These are phyloP conservation scores for Xylariales sp. DNA, from an alignment of 2,329 filamentous ascomycete genomes.

Conservation along the genomic window DNA sequence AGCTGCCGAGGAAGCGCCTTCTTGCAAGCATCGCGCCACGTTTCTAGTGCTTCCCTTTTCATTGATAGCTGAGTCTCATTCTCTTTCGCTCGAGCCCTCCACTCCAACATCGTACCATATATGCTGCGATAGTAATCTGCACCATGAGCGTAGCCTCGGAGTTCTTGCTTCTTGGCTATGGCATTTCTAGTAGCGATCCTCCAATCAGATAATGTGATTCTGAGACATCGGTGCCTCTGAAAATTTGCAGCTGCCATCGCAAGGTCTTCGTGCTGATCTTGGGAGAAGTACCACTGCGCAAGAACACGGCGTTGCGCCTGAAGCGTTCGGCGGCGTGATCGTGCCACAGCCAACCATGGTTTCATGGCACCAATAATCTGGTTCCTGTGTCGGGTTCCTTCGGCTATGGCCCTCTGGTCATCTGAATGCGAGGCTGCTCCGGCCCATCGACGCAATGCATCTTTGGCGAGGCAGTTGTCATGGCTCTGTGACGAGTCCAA, in stretches of 20 bases:
- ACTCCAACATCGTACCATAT: constrained; percentile 11
- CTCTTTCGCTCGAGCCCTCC: constrained; percentile 13
- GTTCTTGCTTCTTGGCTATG: neutral
- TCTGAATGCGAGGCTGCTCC: neutral
- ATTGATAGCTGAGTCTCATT: constrained; percentile 6
- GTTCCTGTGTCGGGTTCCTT: neutral
- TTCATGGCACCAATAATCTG: constrained; percentile 5
- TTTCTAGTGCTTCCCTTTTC: constrained; percentile 9
- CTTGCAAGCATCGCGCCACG: constrained; percentile 10
- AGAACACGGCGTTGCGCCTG: constrained; percentile 7
- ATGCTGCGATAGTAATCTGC: constrained; percentile 10
- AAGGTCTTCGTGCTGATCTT: constrained; percentile 7
- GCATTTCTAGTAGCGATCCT: constrained; percentile 4
- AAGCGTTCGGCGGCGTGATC: constrained; percentile 1
- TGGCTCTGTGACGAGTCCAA: neutral
- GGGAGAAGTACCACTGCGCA: constrained; percentile 10
- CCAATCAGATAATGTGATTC: constrained; percentile 9
- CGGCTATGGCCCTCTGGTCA: neutral
- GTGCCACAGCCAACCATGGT: constrained; percentile 12
- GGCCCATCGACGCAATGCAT: constrained; percentile 4
- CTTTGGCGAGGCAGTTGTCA: neutral
- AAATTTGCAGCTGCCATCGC: constrained; percentile 5
- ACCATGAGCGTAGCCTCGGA: constrained; percentile 6
- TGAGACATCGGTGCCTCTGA: constrained; percentile 2
- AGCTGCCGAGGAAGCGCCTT: constrained; percentile 15